Base-by-base conservation (phyloP, 768 basidiomycete genomes). In the Suillus lakei region DNA sequence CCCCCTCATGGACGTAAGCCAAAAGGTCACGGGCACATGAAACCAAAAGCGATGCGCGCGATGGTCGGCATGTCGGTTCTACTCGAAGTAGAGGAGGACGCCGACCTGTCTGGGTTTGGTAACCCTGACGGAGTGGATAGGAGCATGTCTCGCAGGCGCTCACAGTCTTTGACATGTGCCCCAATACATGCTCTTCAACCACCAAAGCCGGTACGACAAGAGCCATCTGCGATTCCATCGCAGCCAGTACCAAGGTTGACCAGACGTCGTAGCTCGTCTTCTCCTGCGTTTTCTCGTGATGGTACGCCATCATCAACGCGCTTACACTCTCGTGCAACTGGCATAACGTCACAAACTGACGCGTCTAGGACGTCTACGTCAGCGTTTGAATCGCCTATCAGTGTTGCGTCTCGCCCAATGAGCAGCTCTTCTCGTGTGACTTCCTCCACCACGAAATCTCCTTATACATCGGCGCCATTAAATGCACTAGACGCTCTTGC, bases 41-140 rank as follows among this genome's bases (percentile, higher is more conserved):
- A 77, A 61, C 66, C 71, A 43, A 76, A 79, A 60, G 66, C 72
- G 15, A 79, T 81, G 16, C 78, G 81, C 66, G 80, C 84, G 64
- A 83, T 84, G 77, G 75, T 81, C 69, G 84, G 81, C 63, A 87
- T 87, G 86, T 73, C 84, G 21, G 81, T 83, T 13, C 70, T 87
- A 1, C 75, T 86, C 18, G 85, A 86, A 68, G 85, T 84, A 65
- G 85, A 87, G 60, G 86, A 88, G 65, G 78, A 83, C 63, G 32
- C 61, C 28, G 79, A 80, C 58, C 55, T 66, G 23, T 64, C 64
- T 28, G 76, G 76, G 9, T 28, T 15, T 30, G 23, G 34, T 26
- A 34, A 23, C 13, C 28, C 56, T 21, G 16, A 44, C 15, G 36
- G 43, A 32, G 54, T 61, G 12, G 63, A 71, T 41, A 59, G 16